Conservation (phyloP, 176 grass and related monocot genomes). For the Cenchrus americanus region DNA sequence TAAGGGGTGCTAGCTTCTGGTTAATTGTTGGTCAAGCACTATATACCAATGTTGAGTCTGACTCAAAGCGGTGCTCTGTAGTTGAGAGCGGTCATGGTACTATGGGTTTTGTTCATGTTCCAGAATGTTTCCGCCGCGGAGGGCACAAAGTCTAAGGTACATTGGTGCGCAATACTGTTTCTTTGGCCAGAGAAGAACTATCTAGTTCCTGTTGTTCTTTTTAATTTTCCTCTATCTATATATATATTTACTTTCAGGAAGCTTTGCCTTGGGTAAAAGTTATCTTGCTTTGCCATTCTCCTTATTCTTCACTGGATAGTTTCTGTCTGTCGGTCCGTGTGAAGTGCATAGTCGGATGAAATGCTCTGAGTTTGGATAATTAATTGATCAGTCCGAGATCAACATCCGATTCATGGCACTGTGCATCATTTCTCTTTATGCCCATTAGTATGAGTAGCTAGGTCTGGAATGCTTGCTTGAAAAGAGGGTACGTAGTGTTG, state of each 20-base stretch:
- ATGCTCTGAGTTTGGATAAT: neutral
- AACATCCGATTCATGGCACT: neutral
- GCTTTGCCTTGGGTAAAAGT: neutral
- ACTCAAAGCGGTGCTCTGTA: no score
- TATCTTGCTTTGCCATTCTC: neutral
- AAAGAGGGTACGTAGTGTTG: neutral
- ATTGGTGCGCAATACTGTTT: no score
- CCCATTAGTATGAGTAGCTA: neutral
- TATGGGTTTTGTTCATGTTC: no score
- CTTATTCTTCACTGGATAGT: neutral
- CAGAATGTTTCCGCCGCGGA: no score
- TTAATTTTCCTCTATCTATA: neutral
- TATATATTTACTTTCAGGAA: conserved; percentile 9
- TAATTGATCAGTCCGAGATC: neutral
- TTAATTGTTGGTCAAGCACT: no score
- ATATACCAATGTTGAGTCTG: no score
- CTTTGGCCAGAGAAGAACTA: neutral
- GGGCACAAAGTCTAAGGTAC: no score
- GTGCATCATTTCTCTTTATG: neutral
- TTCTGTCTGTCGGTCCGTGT: neutral
- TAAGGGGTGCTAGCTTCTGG: no score
- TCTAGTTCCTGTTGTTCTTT: neutral
- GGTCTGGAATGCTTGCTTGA: conserved; percentile 20
- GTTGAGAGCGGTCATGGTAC: no score
- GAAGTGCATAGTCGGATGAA: neutral